phyloP scores from a whole-genome alignment of 169 alveolate species.

The Plasmodium billcollinsi region DNA sequence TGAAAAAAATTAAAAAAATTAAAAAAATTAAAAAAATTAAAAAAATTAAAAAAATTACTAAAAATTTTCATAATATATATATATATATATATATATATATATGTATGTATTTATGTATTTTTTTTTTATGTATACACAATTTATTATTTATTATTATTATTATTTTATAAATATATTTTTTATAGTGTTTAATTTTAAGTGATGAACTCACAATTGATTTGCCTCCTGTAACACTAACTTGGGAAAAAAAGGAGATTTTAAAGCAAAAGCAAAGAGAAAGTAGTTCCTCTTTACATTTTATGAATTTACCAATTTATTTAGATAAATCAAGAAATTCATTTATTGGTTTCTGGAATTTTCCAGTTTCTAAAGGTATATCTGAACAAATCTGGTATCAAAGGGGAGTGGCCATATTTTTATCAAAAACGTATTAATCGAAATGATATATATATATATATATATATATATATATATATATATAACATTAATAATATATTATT shows the following conservation, averaged over 20 bases:
- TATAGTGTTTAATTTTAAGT: conserved; percentile 80
- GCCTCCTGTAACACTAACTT: conserved; percentile 86
- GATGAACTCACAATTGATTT: conserved; percentile 83
- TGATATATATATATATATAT: too few relatives aligned
- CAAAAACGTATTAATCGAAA: conserved; percentile 37
- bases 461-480: too few relatives aligned
- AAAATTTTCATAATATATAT: background rate
- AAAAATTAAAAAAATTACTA: background rate
- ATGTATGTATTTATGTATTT: background rate
- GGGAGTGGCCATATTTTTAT: conserved; percentile 86
- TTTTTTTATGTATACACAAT: too few relatives aligned
- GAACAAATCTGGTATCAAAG: conserved; percentile 88
- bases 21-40: too few relatives aligned
- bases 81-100: background rate
- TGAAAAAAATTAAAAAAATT: background rate
- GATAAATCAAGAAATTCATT: conserved; percentile 88
- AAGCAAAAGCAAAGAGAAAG: conserved; percentile 78
- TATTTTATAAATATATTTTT: background rate
- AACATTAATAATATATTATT: too few relatives aligned
- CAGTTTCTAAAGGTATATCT: conserved; percentile 83
- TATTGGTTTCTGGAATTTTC: conserved; percentile 87
- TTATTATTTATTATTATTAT: background rate
- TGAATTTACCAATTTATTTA: conserved; percentile 89
- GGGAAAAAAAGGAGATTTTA: conserved; percentile 80
- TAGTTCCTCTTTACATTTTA: conserved; percentile 66